These are phyloP conservation scores for Diplocarpon mali DNA, from an alignment of 2,329 filamentous ascomycete species.

Conservation along the genomic window DNA sequence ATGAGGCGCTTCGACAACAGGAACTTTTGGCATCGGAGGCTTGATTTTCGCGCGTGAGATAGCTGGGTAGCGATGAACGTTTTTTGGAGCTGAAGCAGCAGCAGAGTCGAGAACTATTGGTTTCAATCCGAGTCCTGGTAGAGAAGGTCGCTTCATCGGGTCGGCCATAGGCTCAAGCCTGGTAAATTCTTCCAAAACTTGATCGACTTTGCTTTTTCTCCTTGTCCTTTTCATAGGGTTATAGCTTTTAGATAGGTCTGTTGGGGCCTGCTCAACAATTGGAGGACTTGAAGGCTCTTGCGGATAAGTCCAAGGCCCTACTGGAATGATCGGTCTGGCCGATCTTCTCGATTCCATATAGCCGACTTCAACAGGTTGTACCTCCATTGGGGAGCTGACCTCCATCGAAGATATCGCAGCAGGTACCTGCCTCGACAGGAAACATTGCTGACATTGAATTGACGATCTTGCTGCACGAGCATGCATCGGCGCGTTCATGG, in stretches of 20 bases:
- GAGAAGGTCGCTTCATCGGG: constrained; percentile 12
- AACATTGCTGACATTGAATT: constrained; percentile 11
- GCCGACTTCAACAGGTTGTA: background rate
- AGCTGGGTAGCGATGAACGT: background rate
- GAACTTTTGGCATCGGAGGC: background rate
- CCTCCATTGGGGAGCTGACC: background rate
- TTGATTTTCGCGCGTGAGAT: background rate
- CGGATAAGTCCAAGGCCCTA: background rate
- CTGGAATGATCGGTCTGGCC: constrained; percentile 5
- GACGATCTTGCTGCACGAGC: constrained; percentile 10
- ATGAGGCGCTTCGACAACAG: background rate
- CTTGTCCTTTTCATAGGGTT: constrained; percentile 1
- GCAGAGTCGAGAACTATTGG: background rate
- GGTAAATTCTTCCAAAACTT: constrained; percentile 6
- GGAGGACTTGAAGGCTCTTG: background rate
- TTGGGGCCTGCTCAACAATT: background rate
- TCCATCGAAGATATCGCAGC: constrained; percentile 1
- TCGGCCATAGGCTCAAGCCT: constrained; percentile 9
- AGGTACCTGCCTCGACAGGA: constrained; percentile 1
- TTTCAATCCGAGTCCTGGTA: background rate
- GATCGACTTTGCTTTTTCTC: background rate
- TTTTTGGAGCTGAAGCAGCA: background rate
- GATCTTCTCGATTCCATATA: background rate
- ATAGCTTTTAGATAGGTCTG: background rate
- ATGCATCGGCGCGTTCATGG: background rate